These are phyloP conservation scores for Globisporangium echinulatum DNA, from an alignment of 352 stramenopile genomes.

Conservation along the genomic window DNA sequence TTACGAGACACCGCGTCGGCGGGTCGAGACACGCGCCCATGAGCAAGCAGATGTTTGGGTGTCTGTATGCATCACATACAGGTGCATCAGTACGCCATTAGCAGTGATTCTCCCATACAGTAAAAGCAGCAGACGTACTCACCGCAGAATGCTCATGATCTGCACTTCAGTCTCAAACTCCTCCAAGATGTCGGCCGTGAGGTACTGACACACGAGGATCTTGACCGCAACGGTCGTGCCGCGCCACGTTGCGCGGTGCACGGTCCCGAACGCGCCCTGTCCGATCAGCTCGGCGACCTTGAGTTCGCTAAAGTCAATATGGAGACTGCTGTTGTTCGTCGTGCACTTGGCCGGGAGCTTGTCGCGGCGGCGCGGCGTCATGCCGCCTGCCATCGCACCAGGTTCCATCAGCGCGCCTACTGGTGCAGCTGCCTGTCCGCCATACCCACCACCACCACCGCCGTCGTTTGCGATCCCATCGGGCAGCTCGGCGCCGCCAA, in stretches of 20 bases:
- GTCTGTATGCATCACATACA: slow-evolving; percentile 19
- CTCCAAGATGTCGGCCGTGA: slow-evolving; percentile 80
- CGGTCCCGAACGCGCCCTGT: slow-evolving; percentile 78
- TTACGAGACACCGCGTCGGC: slow-evolving; percentile 76
- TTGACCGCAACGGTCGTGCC: slow-evolving; percentile 79
- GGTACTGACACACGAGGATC: slow-evolving; percentile 77
- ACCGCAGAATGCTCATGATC: slow-evolving; percentile 88
- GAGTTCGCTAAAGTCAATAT: slow-evolving; percentile 77
- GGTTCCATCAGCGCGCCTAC: background rate
- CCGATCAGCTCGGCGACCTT: slow-evolving; percentile 80
- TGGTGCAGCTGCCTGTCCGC: background rate
- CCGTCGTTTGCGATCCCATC: slow-evolving; percentile 12
- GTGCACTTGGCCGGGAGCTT: slow-evolving; percentile 43
- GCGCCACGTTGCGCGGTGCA: slow-evolving; percentile 68
- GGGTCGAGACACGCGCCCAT: slow-evolving; percentile 80
- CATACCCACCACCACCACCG: background rate
- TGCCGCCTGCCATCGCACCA: slow-evolving; percentile 7
- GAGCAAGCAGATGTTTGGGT: slow-evolving; percentile 83
- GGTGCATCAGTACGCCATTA: too few species aligned
- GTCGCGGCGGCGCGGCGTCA: slow-evolving; percentile 28
- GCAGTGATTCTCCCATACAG: too few species aligned
- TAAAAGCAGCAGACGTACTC: slow-evolving; percentile 2
- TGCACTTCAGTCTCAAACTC: slow-evolving; percentile 86
- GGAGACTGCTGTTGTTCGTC: slow-evolving; percentile 65
- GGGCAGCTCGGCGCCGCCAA: slow-evolving; percentile 12